A percentile compares a stretch with the other conserved stretches of the same genome.
Conservation (phyloP, 1,284 basidiomycete species). For the Leccinum cinnamomeum region DNA sequence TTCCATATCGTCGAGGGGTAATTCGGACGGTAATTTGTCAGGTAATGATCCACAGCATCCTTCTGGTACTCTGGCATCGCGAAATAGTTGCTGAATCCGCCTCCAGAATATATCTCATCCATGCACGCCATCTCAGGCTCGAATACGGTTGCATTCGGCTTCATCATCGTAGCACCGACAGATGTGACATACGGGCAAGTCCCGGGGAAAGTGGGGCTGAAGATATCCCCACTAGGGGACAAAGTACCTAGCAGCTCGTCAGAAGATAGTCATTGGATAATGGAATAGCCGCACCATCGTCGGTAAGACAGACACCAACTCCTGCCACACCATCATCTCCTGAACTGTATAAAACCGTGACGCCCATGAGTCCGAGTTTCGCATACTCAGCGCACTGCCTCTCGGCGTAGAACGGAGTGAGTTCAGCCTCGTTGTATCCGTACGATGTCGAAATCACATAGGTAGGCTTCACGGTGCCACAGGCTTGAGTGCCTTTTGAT, state of each 20-base stretch:
- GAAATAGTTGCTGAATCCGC: slow-evolving; percentile 47
- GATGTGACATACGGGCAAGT: slow-evolving; percentile 48
- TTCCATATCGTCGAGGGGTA: slow-evolving; percentile 43
- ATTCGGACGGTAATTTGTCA: slow-evolving; percentile 27
- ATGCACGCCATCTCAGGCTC: slow-evolving; percentile 35
- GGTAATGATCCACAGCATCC: slow-evolving; percentile 21
- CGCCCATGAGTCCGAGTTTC: slow-evolving; percentile 47
- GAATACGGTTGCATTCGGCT: slow-evolving; percentile 33
- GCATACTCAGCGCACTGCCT: slow-evolving; percentile 60
- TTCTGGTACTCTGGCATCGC: slow-evolving; percentile 40
- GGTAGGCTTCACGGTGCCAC: slow-evolving; percentile 49
- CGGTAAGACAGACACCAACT: slow-evolving; percentile 40
- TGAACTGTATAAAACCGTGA: slow-evolving; percentile 50
- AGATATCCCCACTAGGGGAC: slow-evolving; percentile 32
- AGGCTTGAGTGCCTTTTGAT: slow-evolving; percentile 38
- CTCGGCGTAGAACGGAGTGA: slow-evolving; percentile 45
- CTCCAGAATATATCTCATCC: slow-evolving; percentile 38
- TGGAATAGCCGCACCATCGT: slow-evolving; percentile 31
- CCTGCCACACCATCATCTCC: slow-evolving; percentile 55
- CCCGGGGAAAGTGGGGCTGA: slow-evolving; percentile 49
- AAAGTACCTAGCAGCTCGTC: slow-evolving; percentile 5
- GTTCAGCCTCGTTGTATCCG: slow-evolving; percentile 45
- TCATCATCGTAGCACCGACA: slow-evolving; percentile 48
- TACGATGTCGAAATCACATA: slow-evolving; percentile 58
- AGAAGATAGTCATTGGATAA: background rate